Evolutionary conservation across 768 basidiomycete species (phyloP).

Genomic region (Candolleomyces aberdarensis): DNA sequence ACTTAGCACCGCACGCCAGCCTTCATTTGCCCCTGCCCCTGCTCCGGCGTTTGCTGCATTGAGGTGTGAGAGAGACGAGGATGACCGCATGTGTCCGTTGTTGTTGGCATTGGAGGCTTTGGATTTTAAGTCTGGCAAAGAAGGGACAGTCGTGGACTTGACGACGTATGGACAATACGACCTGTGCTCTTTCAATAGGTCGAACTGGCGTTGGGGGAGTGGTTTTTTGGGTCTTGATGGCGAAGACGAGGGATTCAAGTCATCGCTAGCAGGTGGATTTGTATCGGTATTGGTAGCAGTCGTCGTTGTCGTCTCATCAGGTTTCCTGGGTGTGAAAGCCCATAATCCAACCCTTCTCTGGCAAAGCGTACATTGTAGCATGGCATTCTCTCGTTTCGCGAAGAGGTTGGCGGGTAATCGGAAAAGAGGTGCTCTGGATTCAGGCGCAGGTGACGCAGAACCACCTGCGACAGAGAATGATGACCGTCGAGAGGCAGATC

Average conservation of each 20-base stretch:
- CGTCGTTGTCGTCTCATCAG: neutral
- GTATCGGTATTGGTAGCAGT: neutral
- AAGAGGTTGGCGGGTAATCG: conserved; percentile 23
- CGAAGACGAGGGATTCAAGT: conserved; percentile 5
- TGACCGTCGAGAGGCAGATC: conserved; percentile 14
- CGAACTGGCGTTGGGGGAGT: conserved; percentile 51
- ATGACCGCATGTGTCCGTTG: conserved; percentile 22
- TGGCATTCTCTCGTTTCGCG: conserved; percentile 42
- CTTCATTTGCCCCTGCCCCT: conserved; percentile 46
- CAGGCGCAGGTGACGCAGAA: conserved; percentile 18
- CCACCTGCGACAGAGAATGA: conserved; percentile 8
- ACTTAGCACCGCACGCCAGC: conserved; percentile 78
- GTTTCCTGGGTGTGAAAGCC: conserved; percentile 43
- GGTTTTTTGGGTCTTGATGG: conserved; percentile 23
- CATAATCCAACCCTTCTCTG: conserved; percentile 79
- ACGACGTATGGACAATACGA: conserved; percentile 86
- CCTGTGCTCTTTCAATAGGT: conserved; percentile 77
- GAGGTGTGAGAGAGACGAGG: conserved; percentile 28
- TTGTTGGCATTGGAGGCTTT: conserved; percentile 4
- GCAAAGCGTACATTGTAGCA: conserved; percentile 67
- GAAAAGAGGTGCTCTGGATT: conserved; percentile 19
- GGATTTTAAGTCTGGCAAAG: conserved; percentile 34
- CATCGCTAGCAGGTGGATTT: neutral
- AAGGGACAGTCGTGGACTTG: conserved; percentile 62
- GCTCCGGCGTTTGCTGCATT: conserved; percentile 18